Conservation (phyloP, 176 grass and related monocot genomes). For the Alloteropsis semialata region DNA sequence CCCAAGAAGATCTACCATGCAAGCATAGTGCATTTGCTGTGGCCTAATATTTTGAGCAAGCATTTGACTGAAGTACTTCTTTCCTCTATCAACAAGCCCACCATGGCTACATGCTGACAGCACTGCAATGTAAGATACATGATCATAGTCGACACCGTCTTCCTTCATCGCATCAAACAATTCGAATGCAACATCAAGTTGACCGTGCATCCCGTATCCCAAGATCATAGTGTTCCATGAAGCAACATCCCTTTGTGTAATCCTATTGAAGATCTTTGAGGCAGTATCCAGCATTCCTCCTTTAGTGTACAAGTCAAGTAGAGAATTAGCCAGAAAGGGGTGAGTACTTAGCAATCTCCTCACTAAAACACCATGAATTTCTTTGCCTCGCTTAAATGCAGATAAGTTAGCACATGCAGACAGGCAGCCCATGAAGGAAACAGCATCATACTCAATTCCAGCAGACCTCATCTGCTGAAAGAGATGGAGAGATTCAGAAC, state of each 20-base stretch:
- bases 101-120: conserved; percentile 79
- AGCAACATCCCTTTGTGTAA: conserved; percentile 53
- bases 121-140: conserved; percentile 84
- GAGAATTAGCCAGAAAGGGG: conserved; percentile 64
- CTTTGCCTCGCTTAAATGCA: conserved; percentile 76
- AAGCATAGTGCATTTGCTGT: conserved; percentile 85
- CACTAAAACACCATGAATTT: conserved; percentile 68
- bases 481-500: conserved; percentile 60
- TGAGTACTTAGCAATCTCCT: conserved; percentile 51
- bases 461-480: conserved; percentile 60
- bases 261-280: conserved; percentile 65
- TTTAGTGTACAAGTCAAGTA: conserved; percentile 76
- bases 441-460: conserved; percentile 65
- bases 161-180: conserved; percentile 74
- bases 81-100: conserved; percentile 76
- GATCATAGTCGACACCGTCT: conserved; percentile 62
- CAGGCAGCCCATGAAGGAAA: conserved; percentile 78
- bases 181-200: conserved; percentile 58
- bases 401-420: conserved; percentile 73
- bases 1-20: conserved; percentile 90
- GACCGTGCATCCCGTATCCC: conserved; percentile 71
- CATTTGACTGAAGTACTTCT: conserved; percentile 85
- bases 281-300: conserved; percentile 68
- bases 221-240: conserved; percentile 91
- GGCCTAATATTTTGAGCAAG: conserved; percentile 52